phyloP scores from a whole-genome alignment of 129 eudicot genomes.

The Rutidosis leptorrhynchoides region DNA sequence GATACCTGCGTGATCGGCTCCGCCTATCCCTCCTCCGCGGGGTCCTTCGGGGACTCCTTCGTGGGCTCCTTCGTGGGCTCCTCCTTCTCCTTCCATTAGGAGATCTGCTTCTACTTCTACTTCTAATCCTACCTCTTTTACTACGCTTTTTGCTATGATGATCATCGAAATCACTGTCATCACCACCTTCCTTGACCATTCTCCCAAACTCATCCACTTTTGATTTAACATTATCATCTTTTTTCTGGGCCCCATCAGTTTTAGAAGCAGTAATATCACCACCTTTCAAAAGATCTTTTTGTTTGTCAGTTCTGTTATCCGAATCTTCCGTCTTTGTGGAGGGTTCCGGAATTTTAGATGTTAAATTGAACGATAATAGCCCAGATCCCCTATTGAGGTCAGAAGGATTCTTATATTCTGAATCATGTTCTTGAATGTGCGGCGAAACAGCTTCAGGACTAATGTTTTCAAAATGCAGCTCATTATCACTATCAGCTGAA shows the following conservation, averaged over 20 bases:
- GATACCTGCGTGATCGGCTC: slow-evolving; percentile 79
- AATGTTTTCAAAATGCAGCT: slow-evolving; percentile 33
- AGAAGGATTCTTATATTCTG: slow-evolving; percentile 18
- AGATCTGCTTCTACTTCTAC: slow-evolving; percentile 66
- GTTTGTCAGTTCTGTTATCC: slow-evolving; percentile 23
- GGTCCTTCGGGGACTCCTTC: too few relatives aligned
- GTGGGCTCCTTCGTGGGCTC: slow-evolving; percentile 49
- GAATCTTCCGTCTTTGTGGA: slow-evolving; percentile 22
- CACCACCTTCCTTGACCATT: slow-evolving; percentile 56
- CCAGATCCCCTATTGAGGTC: slow-evolving; percentile 24
- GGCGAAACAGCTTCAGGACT: slow-evolving; percentile 30
- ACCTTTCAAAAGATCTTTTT: slow-evolving; percentile 15
- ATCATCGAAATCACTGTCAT: slow-evolving; percentile 74
- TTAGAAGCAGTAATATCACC: slow-evolving; percentile 22
- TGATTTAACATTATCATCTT: slow-evolving; percentile 25
- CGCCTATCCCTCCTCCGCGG: slow-evolving; percentile 70
- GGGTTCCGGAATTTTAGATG: slow-evolving; percentile 25
- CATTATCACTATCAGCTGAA: slow-evolving; percentile 50
- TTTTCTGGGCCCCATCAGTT: slow-evolving; percentile 28
- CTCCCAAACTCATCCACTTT: slow-evolving; percentile 94
- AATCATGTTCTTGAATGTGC: not conserved
- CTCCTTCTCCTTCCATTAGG: slow-evolving; percentile 55
- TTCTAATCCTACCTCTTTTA: slow-evolving; percentile 69
- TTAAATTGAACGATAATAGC: slow-evolving; percentile 8
- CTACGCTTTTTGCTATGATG: slow-evolving; percentile 45